phyloP scores from a whole-genome alignment of 305 asterid genomes.

The Solanum aculeatissimum region DNA sequence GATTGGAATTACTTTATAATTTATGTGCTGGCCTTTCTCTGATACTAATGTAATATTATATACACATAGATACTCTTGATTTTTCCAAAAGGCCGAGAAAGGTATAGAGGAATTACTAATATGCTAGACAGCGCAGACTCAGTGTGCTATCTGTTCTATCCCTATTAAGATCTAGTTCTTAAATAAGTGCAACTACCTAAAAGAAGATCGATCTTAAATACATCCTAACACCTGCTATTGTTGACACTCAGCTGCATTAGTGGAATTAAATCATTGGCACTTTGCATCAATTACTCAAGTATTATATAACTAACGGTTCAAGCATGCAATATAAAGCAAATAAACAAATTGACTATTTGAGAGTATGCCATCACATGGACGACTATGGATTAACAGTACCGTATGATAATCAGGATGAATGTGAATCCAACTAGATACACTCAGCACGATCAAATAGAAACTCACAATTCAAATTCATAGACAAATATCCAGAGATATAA shows the following conservation, averaged over 20 bases:
- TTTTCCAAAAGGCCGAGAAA: not conserved
- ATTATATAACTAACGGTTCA: not conserved
- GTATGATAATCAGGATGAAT: not conserved
- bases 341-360: not conserved
- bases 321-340: not conserved
- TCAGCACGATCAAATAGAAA: not conserved
- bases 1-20: not conserved
- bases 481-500: not conserved
- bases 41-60: not conserved
- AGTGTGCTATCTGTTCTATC: not conserved
- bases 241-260: not conserved
- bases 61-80: not conserved
- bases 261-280: not conserved
- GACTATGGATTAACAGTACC: not conserved
- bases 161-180: not conserved
- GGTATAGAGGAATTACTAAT: not conserved
- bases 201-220: not conserved
- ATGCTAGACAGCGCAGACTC: not conserved
- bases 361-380: not conserved
- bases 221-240: not conserved
- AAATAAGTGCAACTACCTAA: not conserved
- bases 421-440: not conserved
- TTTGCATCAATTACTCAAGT: not conserved
- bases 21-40: not conserved
- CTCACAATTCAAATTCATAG: not conserved